Evolutionary conservation across 2,329 filamentous ascomycete species (phyloP).

Genomic region (Exophiala sideris): DNA sequence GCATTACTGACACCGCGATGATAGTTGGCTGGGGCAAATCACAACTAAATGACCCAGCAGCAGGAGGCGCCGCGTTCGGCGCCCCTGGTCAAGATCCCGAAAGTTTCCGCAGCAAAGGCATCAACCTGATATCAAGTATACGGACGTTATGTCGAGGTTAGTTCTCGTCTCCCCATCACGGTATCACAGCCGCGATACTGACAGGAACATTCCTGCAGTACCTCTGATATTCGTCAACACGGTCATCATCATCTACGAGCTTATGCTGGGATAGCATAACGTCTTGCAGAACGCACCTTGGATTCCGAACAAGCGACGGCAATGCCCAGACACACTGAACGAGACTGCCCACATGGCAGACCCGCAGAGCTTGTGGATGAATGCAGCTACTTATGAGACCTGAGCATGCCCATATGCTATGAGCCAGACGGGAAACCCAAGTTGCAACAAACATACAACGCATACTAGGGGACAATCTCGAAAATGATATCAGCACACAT

Average conservation of each 20-base stretch:
- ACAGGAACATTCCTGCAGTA: conserved; percentile 50
- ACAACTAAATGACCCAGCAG: conserved; percentile 31
- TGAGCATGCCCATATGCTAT: no score
- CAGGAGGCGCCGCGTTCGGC: conserved; percentile 79
- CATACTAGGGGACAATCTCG: no score
- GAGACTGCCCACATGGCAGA: no score
- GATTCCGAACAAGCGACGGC: not conserved
- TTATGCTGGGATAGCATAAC: conserved; percentile 63
- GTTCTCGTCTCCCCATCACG: not conserved
- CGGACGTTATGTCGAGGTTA: conserved; percentile 16
- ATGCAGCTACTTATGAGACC: no score
- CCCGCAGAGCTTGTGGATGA: no score
- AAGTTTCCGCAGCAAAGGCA: conserved; percentile 79
- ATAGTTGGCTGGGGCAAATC: conserved; percentile 74
- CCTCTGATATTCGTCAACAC: conserved; percentile 81
- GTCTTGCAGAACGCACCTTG: not conserved
- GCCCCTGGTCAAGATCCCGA: conserved; percentile 61
- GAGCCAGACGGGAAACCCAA: no score
- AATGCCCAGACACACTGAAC: not conserved
- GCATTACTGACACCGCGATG: not conserved
- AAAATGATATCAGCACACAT: no score
- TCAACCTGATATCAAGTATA: conserved; percentile 78
- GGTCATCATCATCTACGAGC: conserved; percentile 76
- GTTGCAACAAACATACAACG: no score
- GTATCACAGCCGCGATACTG: not conserved